A percentile compares a stretch with the other conserved stretches of the same genome.
These are phyloP conservation scores for Panaeolus cyanescens DNA, from an alignment of 768 basidiomycete genomes.

Conservation along the genomic window DNA sequence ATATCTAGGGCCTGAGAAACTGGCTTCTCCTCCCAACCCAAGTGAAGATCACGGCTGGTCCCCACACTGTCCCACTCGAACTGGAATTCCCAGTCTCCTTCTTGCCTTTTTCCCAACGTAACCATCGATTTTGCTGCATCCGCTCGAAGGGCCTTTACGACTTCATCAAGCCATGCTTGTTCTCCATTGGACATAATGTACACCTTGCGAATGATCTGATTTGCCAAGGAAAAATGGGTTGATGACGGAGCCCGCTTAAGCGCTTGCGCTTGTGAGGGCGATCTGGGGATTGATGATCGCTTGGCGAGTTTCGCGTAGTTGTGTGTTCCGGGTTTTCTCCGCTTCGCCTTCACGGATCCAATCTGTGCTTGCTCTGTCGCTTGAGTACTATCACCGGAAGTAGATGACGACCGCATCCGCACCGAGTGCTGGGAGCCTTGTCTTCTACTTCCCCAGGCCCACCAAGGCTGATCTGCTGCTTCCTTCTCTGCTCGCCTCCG, in stretches of 20 bases:
- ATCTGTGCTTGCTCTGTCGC: neutral
- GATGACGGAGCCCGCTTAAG: neutral
- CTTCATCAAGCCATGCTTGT: conserved; percentile 45
- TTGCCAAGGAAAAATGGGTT: conserved; percentile 4
- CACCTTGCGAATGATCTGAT: conserved; percentile 39
- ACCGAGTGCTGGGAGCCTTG: neutral
- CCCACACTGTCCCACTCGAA: conserved; percentile 50
- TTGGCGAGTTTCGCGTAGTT: neutral
- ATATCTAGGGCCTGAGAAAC: conserved; percentile 67
- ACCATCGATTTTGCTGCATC: conserved; percentile 8
- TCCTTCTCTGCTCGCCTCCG: conserved; percentile 3
- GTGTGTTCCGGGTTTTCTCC: neutral
- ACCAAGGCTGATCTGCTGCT: neutral
- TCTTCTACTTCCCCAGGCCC: neutral
- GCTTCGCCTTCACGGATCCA: neutral
- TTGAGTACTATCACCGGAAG: too few species aligned
- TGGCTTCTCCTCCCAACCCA: conserved; percentile 57
- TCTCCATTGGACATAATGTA: conserved; percentile 71
- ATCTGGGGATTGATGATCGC: neutral
- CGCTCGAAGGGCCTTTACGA: conserved; percentile 14
- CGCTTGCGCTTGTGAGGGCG: neutral
- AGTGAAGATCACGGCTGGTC: conserved; percentile 54
- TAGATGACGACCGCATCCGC: neutral
- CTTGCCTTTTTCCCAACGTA: neutral
- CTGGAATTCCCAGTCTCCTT: conserved; percentile 12